Base-by-base conservation (phyloP, 352 stramenopile species). In the Halophytophthora polymorphica region DNA sequence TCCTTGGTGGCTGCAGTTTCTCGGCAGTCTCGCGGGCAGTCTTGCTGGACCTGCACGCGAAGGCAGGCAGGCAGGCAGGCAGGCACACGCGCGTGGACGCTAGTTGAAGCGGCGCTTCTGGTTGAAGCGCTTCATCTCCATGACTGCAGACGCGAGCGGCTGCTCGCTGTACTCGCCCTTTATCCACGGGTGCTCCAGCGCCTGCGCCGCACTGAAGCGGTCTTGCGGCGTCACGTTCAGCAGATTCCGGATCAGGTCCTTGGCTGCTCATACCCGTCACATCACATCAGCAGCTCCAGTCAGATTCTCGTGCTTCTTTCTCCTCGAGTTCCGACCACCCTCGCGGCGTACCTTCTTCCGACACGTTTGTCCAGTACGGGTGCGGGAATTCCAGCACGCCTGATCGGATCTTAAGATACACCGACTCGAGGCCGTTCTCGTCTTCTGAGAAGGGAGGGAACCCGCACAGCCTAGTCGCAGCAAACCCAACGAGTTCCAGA, bases 111-210 rank as follows among this genome's bases (percentile, higher is more conserved):
- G 79, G 49, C 81, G 77, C 71, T 94, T 94, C 54, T 92, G 82
- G 65, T 94, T 92, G 64, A 94, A 94, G 52, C 83, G 83, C 76
- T 84, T 89, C 83, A 94, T 94, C 64, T 94, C 83, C 55, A 88
- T 52, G 53, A 92, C 87, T 52, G 83, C 83, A 28, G 83, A 94
- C 53, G 69, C 63, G 59, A 94, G 76, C 61, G 81, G 81, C 66
- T 90, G 59, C 48, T 92, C 80, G 56, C 66, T 91, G 66, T 80
- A 87, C 52, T 80, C 74, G 47, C 82, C 83, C 66, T 86, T 88
- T 75, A 95, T 93, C 84, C 83, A 95, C 25, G 84, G 82, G 45
- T 95, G 84, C 37, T 85, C 68, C 7, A 95, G 68, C 49, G 80
- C 83, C 37, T 85, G 59, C 19, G 63, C 69, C 33, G 82, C 84